phyloP scores from a whole-genome alignment of 352 stramenopile species.

The Phytopythium cucurbitacearum region DNA sequence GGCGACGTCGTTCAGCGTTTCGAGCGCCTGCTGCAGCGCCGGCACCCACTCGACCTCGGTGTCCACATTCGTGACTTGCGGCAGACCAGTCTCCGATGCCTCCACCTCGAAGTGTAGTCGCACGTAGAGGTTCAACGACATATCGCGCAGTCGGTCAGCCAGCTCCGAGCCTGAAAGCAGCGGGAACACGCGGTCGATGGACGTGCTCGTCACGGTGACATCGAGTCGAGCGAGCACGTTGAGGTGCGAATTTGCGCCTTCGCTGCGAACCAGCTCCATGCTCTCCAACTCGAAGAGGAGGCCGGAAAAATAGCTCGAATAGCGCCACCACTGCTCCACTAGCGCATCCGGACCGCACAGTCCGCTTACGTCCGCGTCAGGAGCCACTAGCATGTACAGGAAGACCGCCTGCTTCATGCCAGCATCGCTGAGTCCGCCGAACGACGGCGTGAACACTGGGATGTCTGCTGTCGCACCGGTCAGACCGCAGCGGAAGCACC shows the following conservation, averaged over 20 bases:
- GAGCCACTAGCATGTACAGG: constrained; percentile 23
- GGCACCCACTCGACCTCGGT: constrained; percentile 25
- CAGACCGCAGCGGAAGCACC: constrained; percentile 23
- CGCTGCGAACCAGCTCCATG: constrained; percentile 12
- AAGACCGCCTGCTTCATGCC: constrained; percentile 23
- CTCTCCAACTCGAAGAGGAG: constrained; percentile 25
- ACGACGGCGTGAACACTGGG: too few species aligned
- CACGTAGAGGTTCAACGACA: too few species aligned
- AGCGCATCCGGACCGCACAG: constrained; percentile 15
- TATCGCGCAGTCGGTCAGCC: constrained; percentile 4
- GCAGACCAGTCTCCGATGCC: not conserved
- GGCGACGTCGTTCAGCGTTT: constrained; percentile 20
- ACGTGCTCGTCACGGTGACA: constrained; percentile 28
- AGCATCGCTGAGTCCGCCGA: too few species aligned
- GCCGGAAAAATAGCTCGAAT: constrained; percentile 24
- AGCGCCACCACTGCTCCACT: constrained; percentile 28
- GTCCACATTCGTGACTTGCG: constrained; percentile 16
- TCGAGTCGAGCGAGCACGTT: constrained; percentile 17
- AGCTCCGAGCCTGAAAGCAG: constrained; percentile 26
- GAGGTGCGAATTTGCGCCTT: constrained; percentile 13
- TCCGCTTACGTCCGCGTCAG: constrained; percentile 20
- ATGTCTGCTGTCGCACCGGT: not conserved
- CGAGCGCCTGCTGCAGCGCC: constrained; percentile 16
- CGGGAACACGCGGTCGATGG: constrained; percentile 25
- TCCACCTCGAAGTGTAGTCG: too few species aligned